Evolutionary conservation across 2,329 filamentous ascomycete species (phyloP), one percentile per base, ranked within the genome.

Genomic region (Diaporthe batatas): DNA sequence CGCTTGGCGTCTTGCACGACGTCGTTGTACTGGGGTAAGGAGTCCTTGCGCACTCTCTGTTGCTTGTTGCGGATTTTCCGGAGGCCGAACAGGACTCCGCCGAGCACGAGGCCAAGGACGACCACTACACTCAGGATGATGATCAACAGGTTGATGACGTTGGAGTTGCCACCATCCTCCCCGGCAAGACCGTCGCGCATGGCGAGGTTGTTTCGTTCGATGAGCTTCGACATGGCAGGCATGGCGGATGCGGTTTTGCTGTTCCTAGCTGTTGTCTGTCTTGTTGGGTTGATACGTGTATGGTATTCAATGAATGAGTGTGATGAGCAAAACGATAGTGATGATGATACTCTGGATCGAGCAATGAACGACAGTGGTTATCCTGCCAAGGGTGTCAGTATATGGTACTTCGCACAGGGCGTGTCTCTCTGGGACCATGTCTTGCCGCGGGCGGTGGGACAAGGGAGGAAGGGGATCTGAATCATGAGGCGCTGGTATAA

Each of bases 61-160:
- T 88, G 83, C 42, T 67, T 67, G 68, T 83, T 83, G 78, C 84
- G 84, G 75, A 90, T 88, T 78, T 92, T 91, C 81, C 94, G 93
- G 77, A 98, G 85, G 79, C 94, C 83, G 76, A 96, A 85, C 67
- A 98, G 90, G 36, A 88, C 85, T 72, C 90, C 91, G 69, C 92
- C 86, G 72, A 95, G 86, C 62, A 91, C 80, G 39, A 97, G 86
- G 74, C 89, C 91, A 78, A 96, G 83, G 77, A 97, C 90, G 77
- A 96, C 85, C 58, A 99, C 42, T 39, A 74, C 87, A 75, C 92
- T 91, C 77, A 98, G 87, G 71, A 98, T 89, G 73, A 90, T 89
- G 78, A 97, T 93, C 80, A 98, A 86, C 55, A 97, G 89, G 80
- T 94, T 91, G 81, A 95, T 87, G 84, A 93, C 49, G 57, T 39